Percentiles rank a stretch among this genome's conserved stretches.
Evolutionary conservation across 1,139 yeast genomes (phyloP).

Genomic region (Meyerozyma guilliermondii): DNA sequence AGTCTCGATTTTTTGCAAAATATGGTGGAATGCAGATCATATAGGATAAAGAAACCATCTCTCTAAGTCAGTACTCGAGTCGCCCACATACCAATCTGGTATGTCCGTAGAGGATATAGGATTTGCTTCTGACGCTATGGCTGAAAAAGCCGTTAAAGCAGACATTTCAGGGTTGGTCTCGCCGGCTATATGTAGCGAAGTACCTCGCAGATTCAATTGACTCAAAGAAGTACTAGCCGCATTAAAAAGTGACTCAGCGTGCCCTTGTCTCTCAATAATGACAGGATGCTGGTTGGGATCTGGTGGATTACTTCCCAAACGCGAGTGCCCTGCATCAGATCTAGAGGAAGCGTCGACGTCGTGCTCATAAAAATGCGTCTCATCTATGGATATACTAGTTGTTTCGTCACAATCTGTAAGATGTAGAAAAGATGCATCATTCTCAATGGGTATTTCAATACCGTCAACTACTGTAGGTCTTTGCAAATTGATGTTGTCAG

Average conservation of each 20-base stretch:
- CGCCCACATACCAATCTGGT: not conserved
- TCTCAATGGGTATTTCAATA: not conserved
- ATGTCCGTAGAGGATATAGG: not conserved
- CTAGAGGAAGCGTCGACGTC: slow-evolving; percentile 1
- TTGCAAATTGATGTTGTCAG: not conserved
- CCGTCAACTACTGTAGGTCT: not conserved
- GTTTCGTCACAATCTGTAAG: not conserved
- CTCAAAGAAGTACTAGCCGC: too few species aligned
- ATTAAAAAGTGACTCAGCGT: not conserved
- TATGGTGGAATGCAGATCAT: not conserved
- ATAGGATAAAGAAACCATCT: slow-evolving; percentile 3
- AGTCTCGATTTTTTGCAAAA: too few species aligned
- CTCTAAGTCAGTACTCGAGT: not conserved
- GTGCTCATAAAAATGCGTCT: slow-evolving; percentile 2
- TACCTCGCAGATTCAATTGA: too few species aligned
- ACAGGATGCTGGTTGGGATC: not conserved
- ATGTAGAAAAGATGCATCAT: not conserved
- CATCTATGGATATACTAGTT: not conserved
- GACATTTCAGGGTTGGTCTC: not conserved
- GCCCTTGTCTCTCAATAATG: not conserved
- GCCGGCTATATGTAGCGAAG: too few species aligned
- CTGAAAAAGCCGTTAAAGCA: not conserved
- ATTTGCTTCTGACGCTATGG: slow-evolving; percentile 2
- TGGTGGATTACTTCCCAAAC: not conserved
- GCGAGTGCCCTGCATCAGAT: not conserved